These are phyloP conservation scores for Arthrobotrys musiformis DNA, from an alignment of 2,329 filamentous ascomycete species.

Conservation along the genomic window DNA sequence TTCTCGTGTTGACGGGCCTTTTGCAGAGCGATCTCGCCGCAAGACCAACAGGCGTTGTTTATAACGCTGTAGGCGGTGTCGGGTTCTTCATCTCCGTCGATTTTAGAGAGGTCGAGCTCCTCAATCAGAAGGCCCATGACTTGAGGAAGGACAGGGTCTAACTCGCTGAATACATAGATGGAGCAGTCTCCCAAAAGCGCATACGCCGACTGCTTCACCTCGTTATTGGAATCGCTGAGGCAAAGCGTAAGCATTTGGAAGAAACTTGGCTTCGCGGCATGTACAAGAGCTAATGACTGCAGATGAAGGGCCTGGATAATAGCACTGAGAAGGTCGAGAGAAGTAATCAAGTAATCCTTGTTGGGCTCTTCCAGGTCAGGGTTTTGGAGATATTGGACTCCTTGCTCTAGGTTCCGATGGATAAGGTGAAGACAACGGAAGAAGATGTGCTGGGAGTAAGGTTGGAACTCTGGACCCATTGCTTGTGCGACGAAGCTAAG, in stretches of 20 bases:
- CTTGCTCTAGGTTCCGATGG: conserved; percentile 87
- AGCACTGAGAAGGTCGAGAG: conserved; percentile 89
- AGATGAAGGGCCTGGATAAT: conserved; percentile 88
- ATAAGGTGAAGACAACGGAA: conserved; percentile 88
- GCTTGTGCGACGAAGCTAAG: conserved; percentile 92
- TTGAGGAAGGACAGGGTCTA: conserved; percentile 77
- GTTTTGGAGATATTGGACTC: conserved; percentile 75
- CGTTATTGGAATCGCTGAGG: conserved; percentile 87
- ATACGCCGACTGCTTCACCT: conserved; percentile 95
- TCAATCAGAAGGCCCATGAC: conserved; percentile 84
- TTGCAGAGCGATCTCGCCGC: conserved; percentile 88
- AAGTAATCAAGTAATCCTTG: conserved; percentile 97
- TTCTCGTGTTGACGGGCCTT: conserved; percentile 67
- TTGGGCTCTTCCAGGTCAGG: conserved; percentile 69
- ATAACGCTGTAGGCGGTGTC: conserved; percentile 90
- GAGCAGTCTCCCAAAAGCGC: conserved; percentile 94
- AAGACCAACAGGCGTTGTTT: conserved; percentile 98
- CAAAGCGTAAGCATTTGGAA: conserved; percentile 91
- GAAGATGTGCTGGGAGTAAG: conserved; percentile 88
- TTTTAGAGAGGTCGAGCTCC: conserved; percentile 74
- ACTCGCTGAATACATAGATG: conserved; percentile 85
- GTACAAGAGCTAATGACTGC: conserved; percentile 78
- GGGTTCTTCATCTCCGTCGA: conserved; percentile 79
- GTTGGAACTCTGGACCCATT: conserved; percentile 81
- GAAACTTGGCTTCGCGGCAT: conserved; percentile 79